Conservation (phyloP, 2,329 filamentous ascomycete species). For the Bipolaris victoriae region DNA sequence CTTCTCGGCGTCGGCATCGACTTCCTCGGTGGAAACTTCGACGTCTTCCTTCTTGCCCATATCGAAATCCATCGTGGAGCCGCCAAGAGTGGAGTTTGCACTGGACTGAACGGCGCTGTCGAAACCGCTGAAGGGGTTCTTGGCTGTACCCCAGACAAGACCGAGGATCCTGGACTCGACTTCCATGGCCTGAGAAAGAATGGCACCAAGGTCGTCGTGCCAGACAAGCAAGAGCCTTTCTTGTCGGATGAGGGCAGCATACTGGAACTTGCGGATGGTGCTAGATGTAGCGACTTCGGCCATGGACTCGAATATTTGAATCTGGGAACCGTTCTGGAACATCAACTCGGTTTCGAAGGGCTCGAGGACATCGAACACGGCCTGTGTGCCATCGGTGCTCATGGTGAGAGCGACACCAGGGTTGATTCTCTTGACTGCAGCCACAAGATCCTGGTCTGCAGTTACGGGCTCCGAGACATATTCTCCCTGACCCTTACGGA, state of each 20-base stretch:
- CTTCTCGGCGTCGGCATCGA: constrained; percentile 37
- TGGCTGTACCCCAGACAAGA: constrained; percentile 62
- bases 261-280: constrained; percentile 77
- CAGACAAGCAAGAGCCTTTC: constrained; percentile 76
- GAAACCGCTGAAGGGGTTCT: constrained; percentile 53
- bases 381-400: constrained; percentile 56
- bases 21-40: constrained; percentile 24
- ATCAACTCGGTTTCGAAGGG: constrained; percentile 53
- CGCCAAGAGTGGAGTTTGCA: constrained; percentile 37
- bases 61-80: constrained; percentile 24
- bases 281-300: constrained; percentile 49
- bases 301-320: constrained; percentile 57
- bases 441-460: constrained; percentile 49
- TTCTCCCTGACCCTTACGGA: constrained; percentile 69
- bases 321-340: constrained; percentile 50
- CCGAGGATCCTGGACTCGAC: constrained; percentile 80
- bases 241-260: constrained; percentile 76
- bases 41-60: constrained; percentile 16
- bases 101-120: constrained; percentile 40
- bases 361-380: constrained; percentile 52
- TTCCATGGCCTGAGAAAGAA: constrained; percentile 70
- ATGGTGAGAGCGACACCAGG: constrained; percentile 58
- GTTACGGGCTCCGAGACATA: constrained; percentile 64
- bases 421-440: constrained; percentile 55
- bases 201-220: constrained; percentile 77